These are phyloP conservation scores for Kwoniella heveanensis DNA, from an alignment of 768 basidiomycete species.

Conservation along the genomic window DNA sequence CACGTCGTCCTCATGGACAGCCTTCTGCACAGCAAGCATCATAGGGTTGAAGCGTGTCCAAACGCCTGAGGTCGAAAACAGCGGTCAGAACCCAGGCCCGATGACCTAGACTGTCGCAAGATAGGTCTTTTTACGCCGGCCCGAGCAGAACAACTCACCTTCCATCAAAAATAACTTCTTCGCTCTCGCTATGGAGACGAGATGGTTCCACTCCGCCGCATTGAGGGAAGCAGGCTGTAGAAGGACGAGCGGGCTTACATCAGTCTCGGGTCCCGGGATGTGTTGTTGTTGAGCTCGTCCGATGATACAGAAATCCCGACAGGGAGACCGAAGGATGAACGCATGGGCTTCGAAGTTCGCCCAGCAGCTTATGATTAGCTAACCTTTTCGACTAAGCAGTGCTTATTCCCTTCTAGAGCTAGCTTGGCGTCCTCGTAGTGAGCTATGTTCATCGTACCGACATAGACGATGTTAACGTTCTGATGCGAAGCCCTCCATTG, in stretches of 20 bases:
- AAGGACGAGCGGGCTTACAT: neutral
- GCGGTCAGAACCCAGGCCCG: too few relatives aligned
- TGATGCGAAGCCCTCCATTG: too few relatives aligned
- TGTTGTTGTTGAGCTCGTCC: too few relatives aligned
- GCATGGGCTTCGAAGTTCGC: too few relatives aligned
- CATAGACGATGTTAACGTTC: slow-evolving; percentile 55
- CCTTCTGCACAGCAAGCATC: slow-evolving; percentile 46
- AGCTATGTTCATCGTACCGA: slow-evolving; percentile 53
- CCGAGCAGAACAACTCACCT: slow-evolving; percentile 31
- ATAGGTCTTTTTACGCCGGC: too few relatives aligned
- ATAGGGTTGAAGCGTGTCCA: slow-evolving; percentile 56
- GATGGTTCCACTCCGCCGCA: slow-evolving; percentile 44
- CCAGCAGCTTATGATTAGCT: neutral
- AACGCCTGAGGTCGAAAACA: slow-evolving; percentile 32
- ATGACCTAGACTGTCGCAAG: too few relatives aligned
- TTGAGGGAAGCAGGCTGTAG: slow-evolving; percentile 50
- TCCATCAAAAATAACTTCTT: slow-evolving; percentile 57
- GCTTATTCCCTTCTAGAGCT: slow-evolving; percentile 52
- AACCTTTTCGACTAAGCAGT: slow-evolving; percentile 54
- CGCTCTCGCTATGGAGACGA: slow-evolving; percentile 48
- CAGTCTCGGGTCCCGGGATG: too few relatives aligned
- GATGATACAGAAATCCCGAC: too few relatives aligned
- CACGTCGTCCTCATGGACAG: slow-evolving; percentile 38
- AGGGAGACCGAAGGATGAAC: too few relatives aligned
- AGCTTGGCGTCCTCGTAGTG: slow-evolving; percentile 51